Conservation (phyloP, 2,329 filamentous ascomycete genomes). For the Bipolaris victoriae region DNA sequence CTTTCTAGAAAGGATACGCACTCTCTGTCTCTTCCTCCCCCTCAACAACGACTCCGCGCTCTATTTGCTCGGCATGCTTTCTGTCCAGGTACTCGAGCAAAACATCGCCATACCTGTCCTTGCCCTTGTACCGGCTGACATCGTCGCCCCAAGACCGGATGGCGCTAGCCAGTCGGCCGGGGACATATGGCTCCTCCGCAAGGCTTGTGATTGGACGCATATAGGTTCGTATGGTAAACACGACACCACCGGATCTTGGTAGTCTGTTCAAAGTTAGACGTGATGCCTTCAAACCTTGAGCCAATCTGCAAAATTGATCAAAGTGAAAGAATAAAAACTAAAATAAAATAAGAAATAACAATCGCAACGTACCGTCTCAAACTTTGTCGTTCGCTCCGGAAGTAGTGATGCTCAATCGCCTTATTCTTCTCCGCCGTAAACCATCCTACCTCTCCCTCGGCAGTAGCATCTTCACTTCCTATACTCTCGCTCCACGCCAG, state of each 20-base stretch:
- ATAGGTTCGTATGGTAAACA: slow-evolving; percentile 82
- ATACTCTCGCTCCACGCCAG: slow-evolving; percentile 80
- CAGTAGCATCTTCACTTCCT: slow-evolving; percentile 68
- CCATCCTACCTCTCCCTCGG: slow-evolving; percentile 68
- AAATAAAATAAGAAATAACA: not conserved
- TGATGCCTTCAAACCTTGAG: not conserved
- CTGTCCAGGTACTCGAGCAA: slow-evolving; percentile 76
- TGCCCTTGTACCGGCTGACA: slow-evolving; percentile 78
- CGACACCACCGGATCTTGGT: slow-evolving; percentile 55
- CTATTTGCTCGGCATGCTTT: slow-evolving; percentile 75
- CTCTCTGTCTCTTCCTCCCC: slow-evolving; percentile 64
- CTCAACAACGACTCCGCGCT: slow-evolving; percentile 66
- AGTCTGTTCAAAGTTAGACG: slow-evolving; percentile 36
- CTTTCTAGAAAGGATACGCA: slow-evolving; percentile 64
- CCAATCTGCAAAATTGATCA: not conserved
- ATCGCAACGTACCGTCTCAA: slow-evolving; percentile 58
- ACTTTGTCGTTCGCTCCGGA: slow-evolving; percentile 77
- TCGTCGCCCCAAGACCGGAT: slow-evolving; percentile 82
- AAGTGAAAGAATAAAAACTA: not conserved
- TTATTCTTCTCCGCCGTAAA: slow-evolving; percentile 71
- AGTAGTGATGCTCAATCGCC: slow-evolving; percentile 74
- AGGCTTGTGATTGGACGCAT: slow-evolving; percentile 75
- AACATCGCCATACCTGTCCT: slow-evolving; percentile 73
- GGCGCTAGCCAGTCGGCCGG: slow-evolving; percentile 77
- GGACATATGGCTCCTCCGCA: slow-evolving; percentile 74